Evolutionary conservation across 2,329 filamentous ascomycete genomes (phyloP).

Genomic region (Cladosporium cucumerinum): DNA sequence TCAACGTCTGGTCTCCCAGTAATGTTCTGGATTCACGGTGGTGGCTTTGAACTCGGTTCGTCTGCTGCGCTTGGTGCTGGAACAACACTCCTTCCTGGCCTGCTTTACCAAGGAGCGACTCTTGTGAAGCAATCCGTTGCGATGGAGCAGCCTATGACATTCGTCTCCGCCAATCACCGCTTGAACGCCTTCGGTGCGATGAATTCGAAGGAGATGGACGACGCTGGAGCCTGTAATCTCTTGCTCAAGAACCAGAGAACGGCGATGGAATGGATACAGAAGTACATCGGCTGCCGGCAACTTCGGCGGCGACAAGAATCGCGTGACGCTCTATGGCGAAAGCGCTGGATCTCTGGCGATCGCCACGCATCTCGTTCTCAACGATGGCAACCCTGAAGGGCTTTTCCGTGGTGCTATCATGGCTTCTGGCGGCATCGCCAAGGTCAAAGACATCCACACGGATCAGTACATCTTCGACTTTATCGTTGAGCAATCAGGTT

Average conservation of each 20-base stretch:
- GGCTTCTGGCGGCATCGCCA: constrained; percentile 13
- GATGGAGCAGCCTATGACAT: constrained; percentile 50
- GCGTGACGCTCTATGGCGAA: constrained; percentile 27
- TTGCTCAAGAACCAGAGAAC: constrained; percentile 39
- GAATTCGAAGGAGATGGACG: constrained; percentile 23
- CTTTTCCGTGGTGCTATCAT: constrained; percentile 15
- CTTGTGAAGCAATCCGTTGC: constrained; percentile 41
- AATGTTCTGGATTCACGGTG: constrained; percentile 46
- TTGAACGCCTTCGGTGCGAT: constrained; percentile 32
- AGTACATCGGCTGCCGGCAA: constrained; percentile 39
- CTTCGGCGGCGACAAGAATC: constrained; percentile 35
- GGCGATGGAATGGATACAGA: constrained; percentile 44
- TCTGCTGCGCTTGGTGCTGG: constrained; percentile 4
- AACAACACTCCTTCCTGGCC: constrained; percentile 24
- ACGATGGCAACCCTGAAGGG: constrained; percentile 4
- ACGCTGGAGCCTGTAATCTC: constrained; percentile 23
- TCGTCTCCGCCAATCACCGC: constrained; percentile 48
- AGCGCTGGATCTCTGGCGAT: constrained; percentile 43
- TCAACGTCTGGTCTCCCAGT: constrained; percentile 35
- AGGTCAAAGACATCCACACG: constrained; percentile 16
- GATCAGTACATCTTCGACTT: constrained; percentile 49
- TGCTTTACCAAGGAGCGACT: constrained; percentile 39
- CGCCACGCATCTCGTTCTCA: constrained; percentile 27
- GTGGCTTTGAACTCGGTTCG: constrained; percentile 30
- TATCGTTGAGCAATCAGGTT: constrained; percentile 49